Evolutionary conservation across 1,284 basidiomycete species (phyloP).

Genomic region (Fomitopsis palustris): DNA sequence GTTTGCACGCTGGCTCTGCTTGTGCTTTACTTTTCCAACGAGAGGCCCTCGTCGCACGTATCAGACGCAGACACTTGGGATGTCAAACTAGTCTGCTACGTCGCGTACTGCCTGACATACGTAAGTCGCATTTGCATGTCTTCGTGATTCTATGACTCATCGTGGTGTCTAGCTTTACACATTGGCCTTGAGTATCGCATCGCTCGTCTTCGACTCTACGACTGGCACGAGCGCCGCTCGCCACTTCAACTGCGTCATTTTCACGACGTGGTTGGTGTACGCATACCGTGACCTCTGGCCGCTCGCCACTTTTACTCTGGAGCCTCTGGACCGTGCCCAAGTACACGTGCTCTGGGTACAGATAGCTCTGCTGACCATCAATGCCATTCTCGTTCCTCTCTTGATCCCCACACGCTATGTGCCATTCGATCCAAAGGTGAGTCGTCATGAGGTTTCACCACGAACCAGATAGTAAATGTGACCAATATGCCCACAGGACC

Average conservation of each 20-base stretch:
- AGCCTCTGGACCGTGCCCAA: conserved; percentile 35
- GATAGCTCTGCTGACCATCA: neutral
- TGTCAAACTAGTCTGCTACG: too few relatives aligned
- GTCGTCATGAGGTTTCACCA: too few relatives aligned
- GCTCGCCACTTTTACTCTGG: conserved; percentile 45
- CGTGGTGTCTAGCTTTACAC: conserved; percentile 25
- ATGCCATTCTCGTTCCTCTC: neutral
- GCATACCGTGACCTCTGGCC: conserved; percentile 64
- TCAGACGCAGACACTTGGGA: too few relatives aligned
- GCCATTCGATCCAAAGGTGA: conserved; percentile 26
- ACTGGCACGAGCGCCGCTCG: conserved; percentile 11
- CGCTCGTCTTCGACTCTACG: conserved; percentile 11
- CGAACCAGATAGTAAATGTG: too few relatives aligned
- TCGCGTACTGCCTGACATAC: too few relatives aligned
- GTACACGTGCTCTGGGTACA: conserved; percentile 26
- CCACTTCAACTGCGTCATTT: conserved; percentile 16
- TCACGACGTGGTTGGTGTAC: conserved; percentile 30
- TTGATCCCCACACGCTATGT: conserved; percentile 24
- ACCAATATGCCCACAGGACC: conserved; percentile 17
- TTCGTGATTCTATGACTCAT: too few relatives aligned
- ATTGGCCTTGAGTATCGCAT: conserved; percentile 18
- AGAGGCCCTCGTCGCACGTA: too few relatives aligned
- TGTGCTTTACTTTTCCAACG: too few relatives aligned
- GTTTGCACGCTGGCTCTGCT: too few relatives aligned
- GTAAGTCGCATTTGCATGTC: too few relatives aligned